Percentiles rank a stretch among this genome's conserved stretches.
phyloP scores from a whole-genome alignment of 345 rosid species.

The Hibiscus tridactylites region DNA sequence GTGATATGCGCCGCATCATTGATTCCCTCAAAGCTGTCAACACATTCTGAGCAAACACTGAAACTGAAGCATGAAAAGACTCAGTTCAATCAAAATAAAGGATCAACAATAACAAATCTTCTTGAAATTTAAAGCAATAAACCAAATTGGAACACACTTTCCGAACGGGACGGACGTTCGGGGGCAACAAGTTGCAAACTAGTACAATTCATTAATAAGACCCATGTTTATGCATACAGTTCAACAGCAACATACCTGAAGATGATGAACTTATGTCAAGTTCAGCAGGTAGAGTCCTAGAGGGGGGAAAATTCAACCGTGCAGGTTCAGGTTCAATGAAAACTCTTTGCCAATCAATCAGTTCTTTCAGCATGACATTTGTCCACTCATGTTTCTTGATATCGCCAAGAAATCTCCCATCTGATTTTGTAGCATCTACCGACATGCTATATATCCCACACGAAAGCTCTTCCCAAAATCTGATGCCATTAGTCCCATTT shows the following conservation, averaged over 20 bases:
- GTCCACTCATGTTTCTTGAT: conserved; percentile 62
- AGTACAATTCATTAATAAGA: not conserved
- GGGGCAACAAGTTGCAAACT: not conserved
- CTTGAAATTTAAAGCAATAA: not conserved
- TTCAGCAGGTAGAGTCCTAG: conserved; percentile 7
- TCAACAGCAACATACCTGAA: conserved; percentile 17
- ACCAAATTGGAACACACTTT: not conserved
- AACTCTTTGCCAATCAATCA: conserved; percentile 69
- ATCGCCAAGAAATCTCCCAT: conserved; percentile 35
- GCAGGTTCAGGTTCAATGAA: conserved; percentile 45
- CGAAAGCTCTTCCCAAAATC: conserved; percentile 84
- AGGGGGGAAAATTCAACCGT: conserved; percentile 18
- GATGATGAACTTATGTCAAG: conserved; percentile 6
- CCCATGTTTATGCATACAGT: conserved; percentile 4
- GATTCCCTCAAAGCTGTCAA: conserved; percentile 55
- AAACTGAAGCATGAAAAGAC: conserved; percentile 18
- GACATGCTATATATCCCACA: conserved; percentile 72
- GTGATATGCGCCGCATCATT: conserved; percentile 54
- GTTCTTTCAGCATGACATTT: conserved; percentile 36
- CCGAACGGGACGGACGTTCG: not conserved
- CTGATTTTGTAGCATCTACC: conserved; percentile 24
- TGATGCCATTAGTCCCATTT: conserved; percentile 26
- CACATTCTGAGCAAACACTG: conserved; percentile 40
- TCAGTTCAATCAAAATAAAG: conserved; percentile 4
- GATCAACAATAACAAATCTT: not conserved